Evolutionary conservation across 164 flowering plant species (phyloP), one percentile per base, ranked within the genome.

Genomic region (Dillenia turbinata): DNA sequence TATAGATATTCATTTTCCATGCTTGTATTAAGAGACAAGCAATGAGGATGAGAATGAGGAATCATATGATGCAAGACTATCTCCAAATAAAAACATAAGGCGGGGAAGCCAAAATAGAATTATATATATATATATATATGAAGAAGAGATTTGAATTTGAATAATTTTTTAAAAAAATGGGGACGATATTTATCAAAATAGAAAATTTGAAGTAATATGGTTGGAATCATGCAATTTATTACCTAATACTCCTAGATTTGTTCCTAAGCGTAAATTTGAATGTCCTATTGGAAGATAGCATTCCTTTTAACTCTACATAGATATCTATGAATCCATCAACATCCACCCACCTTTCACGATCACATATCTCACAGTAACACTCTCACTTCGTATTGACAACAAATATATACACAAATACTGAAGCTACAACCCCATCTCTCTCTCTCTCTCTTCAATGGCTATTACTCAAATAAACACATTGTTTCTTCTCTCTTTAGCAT

Each of bases 401-500:
- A 52, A 12, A 52, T 52, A n/a, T 33, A 15, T 8, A n/a, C 9
- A 33, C 16, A 26, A 13, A 49, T n/a, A 50, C 49, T 14, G 12
- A 49, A 52, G 10, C 40, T 43, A 65, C 8, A 14, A 26, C 11
- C 19, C 68, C 14, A 49, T 60, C 62, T 57, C 66, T 44, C 49
- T 64, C 56, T 61, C 16, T 58, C 63, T 63, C 59, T 70, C 55
- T 62, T 70, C 70, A 33, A 33, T 33, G 40, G 40, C 40, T 4
- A 4, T 33, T 33, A 4, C 40, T 33, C 40, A 33, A 6, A 4
- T 33, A 4, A 6, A 33, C 40, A 33, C 0, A 33, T 33, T 33
- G 40, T 51, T 75, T 17, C 43, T 71, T 58, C 61, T 67, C 43
- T 53, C 56, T 9, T 47, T 75, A 8, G 3, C 56, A 65, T 71